Evolutionary conservation across 2,329 filamentous ascomycete species (phyloP).

Genomic region (Penicillium fuscoglaucum): DNA sequence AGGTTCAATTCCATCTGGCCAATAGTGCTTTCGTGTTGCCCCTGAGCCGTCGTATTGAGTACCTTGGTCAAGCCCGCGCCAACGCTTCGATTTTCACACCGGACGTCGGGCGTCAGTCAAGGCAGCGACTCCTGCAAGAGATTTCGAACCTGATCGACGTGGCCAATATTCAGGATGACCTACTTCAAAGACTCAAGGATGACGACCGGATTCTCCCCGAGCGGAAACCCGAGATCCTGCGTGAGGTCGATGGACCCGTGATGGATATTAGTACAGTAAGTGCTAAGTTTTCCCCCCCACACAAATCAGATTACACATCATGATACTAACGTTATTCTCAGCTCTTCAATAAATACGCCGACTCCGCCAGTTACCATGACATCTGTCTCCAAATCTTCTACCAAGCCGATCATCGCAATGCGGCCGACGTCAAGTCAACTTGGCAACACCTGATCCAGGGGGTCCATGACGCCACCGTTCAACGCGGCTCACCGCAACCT

Average conservation of each 20-base stretch:
- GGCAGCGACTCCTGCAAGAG: slow-evolving; percentile 81
- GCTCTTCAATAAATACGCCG: slow-evolving; percentile 92
- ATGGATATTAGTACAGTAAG: slow-evolving; percentile 73
- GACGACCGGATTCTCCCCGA: slow-evolving; percentile 69
- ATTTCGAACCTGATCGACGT: slow-evolving; percentile 86
- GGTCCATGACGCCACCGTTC: slow-evolving; percentile 60
- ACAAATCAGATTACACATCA: no score
- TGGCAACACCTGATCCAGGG: slow-evolving; percentile 81
- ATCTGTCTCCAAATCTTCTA: slow-evolving; percentile 91
- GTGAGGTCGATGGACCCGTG: slow-evolving; percentile 74
- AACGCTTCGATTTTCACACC: slow-evolving; percentile 83
- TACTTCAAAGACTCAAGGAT: slow-evolving; percentile 72
- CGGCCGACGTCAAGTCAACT: slow-evolving; percentile 77
- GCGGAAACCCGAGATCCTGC: slow-evolving; percentile 63
- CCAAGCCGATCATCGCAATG: slow-evolving; percentile 84
- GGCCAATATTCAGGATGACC: slow-evolving; percentile 90
- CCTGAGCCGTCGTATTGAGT: slow-evolving; percentile 83
- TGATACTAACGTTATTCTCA: slow-evolving; percentile 49
- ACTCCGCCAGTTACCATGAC: slow-evolving; percentile 90
- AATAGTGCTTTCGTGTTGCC: slow-evolving; percentile 76
- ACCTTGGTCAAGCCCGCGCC: slow-evolving; percentile 85
- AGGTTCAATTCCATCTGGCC: slow-evolving; percentile 80
- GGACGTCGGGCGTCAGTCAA: slow-evolving; percentile 73
- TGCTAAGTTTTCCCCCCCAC: slow-evolving; percentile 14
- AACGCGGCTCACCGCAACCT: slow-evolving; percentile 43